Evolutionary conservation across 2,329 filamentous ascomycete species (phyloP).

Genomic region (Graphilbum sp.): DNA sequence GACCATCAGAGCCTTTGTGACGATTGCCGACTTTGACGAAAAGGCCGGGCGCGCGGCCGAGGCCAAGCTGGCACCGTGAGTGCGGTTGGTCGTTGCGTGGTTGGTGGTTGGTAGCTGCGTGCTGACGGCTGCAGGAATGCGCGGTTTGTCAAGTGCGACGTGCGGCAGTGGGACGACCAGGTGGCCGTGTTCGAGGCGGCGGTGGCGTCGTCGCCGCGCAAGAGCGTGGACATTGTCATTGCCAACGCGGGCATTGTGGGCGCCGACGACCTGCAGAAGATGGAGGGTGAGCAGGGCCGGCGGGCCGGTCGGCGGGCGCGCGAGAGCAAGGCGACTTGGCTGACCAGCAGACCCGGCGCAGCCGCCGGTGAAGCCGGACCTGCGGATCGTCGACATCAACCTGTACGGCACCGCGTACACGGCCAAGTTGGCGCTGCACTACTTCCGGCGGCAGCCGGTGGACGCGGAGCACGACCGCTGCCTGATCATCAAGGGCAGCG

Average conservation of each 20-base stretch:
- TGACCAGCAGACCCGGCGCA: conserved; percentile 9
- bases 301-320: too few relatives aligned
- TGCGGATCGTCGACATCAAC: conserved; percentile 26
- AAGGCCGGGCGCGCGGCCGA: conserved; percentile 12
- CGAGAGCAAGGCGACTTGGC: too few relatives aligned
- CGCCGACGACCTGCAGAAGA: conserved; percentile 7
- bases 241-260: conserved; percentile 27
- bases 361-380: conserved; percentile 20
- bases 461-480: conserved; percentile 23
- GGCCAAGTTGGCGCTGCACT: conserved; percentile 27
- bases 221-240: conserved; percentile 27
- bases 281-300: conserved; percentile 1
- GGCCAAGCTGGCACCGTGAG: conserved; percentile 5
- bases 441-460: conserved; percentile 25
- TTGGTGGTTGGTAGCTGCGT: too few relatives aligned
- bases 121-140: conserved; percentile 10
- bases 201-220: conserved; percentile 17
- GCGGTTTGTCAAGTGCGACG: conserved; percentile 14
- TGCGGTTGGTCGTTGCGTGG: too few relatives aligned
- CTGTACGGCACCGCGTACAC: conserved; percentile 27
- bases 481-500: conserved; percentile 30
- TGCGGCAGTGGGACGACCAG: conserved; percentile 26
- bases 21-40: conserved; percentile 22
- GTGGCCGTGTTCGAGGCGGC: conserved; percentile 23
- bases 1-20: conserved; percentile 23